Base-by-base conservation (phyloP, 352 stramenopile species). In the Aphanomyces cochlioides region DNA sequence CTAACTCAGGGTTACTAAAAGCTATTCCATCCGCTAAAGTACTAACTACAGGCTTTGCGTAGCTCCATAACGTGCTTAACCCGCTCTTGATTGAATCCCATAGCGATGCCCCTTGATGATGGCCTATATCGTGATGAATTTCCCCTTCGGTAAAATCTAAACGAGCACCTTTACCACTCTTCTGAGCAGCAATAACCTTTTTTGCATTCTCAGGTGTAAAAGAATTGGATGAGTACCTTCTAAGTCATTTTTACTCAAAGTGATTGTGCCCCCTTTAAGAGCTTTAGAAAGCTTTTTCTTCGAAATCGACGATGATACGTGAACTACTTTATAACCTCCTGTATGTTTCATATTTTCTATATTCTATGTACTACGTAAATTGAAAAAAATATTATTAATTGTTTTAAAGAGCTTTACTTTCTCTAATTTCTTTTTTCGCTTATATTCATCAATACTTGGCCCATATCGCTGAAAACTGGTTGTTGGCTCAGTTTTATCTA, bases 121-220 rank as follows among this genome's bases (percentile, higher is more conserved):
- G 6, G 1, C 1, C 17, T 3, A 13, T 40, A n/a, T 61, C 28
- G 37, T 61, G 54, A 17, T 61, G 6, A 40, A 61, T 13, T n/a
- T 61, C 54, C 1, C 54, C 54, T 1, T 40, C 3, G 43, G 15
- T 40, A 61, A 61, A 7, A 1, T 21, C 54, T n/a, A n/a, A n/a
- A n/a, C n/a, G n/a, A n/a, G n/a, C 54, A n/a, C 43, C 3, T 38
- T 34, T 19, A 1, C n/a, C 50, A n/a, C n/a, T n/a, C n/a, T 58
- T 58, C 3, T 58, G 50, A 5, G 54, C 54, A 10, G 13, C 21
- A 1, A 43, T 37, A 12, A 61, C 54, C n/a, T n/a, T 61, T 61
- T 37, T 17, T 13, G 54, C 54, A 3, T 61, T 61, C n/a, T 7
- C 54, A n/a, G 54, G 54, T 61, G 54, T n/a, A 61, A 37, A 41